phyloP scores from a whole-genome alignment of 441 rosid species.

The Jatropha podagrica region DNA sequence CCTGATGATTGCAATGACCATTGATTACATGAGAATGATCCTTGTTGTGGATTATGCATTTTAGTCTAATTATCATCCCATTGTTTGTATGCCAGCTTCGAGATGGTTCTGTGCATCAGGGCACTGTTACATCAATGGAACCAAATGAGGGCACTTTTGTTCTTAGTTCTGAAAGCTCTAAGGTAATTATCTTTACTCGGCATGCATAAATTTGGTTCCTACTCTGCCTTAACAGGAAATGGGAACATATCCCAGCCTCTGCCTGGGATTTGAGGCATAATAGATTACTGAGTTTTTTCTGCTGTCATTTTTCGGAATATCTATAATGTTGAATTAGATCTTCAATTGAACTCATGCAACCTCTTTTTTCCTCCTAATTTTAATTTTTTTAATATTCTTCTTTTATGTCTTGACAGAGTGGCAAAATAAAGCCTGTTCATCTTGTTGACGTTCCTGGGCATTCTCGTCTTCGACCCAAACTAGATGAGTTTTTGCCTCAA shows the following conservation, averaged over 20 bases:
- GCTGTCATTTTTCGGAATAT: background rate
- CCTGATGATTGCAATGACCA: background rate
- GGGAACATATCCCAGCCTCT: background rate
- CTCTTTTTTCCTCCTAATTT: background rate
- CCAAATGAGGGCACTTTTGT: conserved; percentile 76
- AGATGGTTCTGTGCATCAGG: conserved; percentile 83
- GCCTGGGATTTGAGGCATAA: background rate
- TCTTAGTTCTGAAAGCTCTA: conserved; percentile 58
- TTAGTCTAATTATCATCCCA: conserved; percentile 23
- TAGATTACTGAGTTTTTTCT: background rate
- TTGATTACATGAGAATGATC: background rate
- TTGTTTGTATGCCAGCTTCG: conserved; percentile 56
- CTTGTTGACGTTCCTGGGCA: conserved; percentile 94
- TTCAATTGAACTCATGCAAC: background rate
- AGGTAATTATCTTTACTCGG: conserved; percentile 42
- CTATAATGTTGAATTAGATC: background rate
- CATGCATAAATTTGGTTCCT: conserved; percentile 16
- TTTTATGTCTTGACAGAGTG: conserved; percentile 43
- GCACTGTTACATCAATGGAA: conserved; percentile 89
- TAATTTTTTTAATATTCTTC: background rate
- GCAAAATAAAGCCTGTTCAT: conserved; percentile 71
- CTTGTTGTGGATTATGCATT: conserved; percentile 1
- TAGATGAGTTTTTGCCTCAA: conserved; percentile 75
- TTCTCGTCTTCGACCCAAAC: conserved; percentile 74
- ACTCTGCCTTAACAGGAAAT: background rate